Percentiles rank a stretch among this genome's conserved stretches.
Conservation (phyloP, 116 monocot species). For the Zostera marina region DNA sequence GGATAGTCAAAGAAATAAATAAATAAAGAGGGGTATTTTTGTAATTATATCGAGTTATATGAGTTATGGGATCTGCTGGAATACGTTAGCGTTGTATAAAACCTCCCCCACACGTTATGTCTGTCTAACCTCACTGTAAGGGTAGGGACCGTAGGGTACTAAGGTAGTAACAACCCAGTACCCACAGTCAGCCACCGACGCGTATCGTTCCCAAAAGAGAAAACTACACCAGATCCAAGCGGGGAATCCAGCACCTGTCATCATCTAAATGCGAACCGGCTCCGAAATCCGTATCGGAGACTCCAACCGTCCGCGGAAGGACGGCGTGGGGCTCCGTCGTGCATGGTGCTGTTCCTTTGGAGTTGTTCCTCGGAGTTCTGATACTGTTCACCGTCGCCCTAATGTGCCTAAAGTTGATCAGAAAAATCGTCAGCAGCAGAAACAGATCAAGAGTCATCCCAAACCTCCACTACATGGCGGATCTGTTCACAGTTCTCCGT, state of each 20-base stretch:
- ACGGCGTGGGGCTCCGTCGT: constrained; percentile 13
- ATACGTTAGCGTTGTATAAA: not conserved
- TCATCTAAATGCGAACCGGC: not conserved
- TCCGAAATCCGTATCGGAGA: not conserved
- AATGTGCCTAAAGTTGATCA: not conserved
- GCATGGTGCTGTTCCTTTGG: constrained; percentile 81
- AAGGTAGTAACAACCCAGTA: too few relatives aligned
- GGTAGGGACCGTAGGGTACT: too few relatives aligned
- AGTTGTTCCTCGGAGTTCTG: constrained; percentile 39
- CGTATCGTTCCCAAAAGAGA: not conserved
- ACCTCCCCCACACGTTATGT: not conserved
- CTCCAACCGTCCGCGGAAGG: constrained; percentile 6
- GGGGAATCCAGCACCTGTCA: not conserved
- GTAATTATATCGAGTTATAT: not conserved
- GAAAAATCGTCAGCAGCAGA: not conserved
- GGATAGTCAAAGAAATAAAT: too few relatives aligned
- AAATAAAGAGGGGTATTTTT: not conserved
- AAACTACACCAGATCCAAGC: not conserved
- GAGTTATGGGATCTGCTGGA: not conserved
- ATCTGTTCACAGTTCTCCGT: constrained; percentile 45
- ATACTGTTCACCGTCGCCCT: constrained; percentile 12
- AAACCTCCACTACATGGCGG: constrained; percentile 7
- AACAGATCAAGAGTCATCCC: not conserved
- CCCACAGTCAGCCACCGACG: too few relatives aligned
- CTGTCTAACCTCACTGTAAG: not conserved